phyloP scores from a whole-genome alignment of 306 rosid genomes.

The Cyclanthera cordifolia region DNA sequence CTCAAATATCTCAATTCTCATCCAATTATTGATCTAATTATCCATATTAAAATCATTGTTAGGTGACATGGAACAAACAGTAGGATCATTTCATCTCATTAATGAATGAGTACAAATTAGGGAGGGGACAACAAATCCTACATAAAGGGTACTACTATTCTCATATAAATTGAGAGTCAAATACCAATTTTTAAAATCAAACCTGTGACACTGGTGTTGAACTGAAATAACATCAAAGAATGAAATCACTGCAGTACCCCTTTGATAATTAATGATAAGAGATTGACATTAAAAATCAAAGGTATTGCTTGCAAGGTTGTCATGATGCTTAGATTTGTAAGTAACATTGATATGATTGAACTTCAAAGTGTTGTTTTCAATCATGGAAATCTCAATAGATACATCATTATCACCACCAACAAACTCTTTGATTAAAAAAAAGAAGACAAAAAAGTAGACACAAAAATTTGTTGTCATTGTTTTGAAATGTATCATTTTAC shows the following conservation, averaged over 20 bases:
- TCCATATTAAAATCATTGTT: not conserved
- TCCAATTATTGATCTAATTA: constrained; percentile 7
- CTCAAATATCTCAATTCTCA: not conserved
- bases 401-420: constrained; percentile 2
- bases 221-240: no score
- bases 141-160: no score
- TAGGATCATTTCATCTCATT: not conserved
- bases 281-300: not conserved
- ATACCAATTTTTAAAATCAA: no score
- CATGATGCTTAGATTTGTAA: constrained; percentile 10
- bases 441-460: not conserved
- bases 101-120: no score
- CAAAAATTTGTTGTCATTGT: not conserved
- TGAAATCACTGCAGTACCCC: no score
- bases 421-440: not conserved
- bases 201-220: no score
- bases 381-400: not conserved
- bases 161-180: no score
- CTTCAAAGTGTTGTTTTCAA: constrained; percentile 9
- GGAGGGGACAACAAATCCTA: no score
- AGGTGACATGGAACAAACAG: constrained; percentile 2
- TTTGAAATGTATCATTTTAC: not conserved
- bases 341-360: constrained; percentile 14
- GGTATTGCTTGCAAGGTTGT: constrained; percentile 3
- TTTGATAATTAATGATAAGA: not conserved